Evolutionary conservation across 1,284 basidiomycete species (phyloP), one percentile per base, ranked within the genome.

Genomic region (Chondrostereum purpureum): DNA sequence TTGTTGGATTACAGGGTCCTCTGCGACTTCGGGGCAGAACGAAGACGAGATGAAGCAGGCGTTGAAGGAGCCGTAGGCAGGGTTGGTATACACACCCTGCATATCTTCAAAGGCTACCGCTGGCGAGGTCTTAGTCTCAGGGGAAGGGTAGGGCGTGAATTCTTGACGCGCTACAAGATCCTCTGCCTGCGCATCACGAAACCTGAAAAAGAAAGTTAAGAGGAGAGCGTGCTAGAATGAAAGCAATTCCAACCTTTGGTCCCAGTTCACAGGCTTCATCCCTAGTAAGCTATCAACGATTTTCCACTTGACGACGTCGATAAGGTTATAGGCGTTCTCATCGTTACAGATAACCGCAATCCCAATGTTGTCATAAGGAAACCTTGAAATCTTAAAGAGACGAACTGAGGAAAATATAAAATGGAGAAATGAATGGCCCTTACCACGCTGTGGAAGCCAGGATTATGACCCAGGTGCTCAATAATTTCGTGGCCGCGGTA

Each of bases 321-420:
- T 39, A 14, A 69, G 55, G 10, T 53, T 56, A 4, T 45, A 33
- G 2, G 63, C 64, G 38, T 60, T 62, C 10, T 55, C 63, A 39
- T 73, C 70, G 47, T 76, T 75, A 4, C 66, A 64, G 0, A 76
- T 58, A 0, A 63, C 53, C 12, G 72, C 61, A 13, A 72, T 55
- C 1, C 64, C 73, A 3, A 75, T 51, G 19, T 64, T 63, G 36
- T 67, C 63, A 10, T 63, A 52, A 0, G 66, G 64, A 41, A 69
- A 62, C 6, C 66, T 58, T 2, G 62, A 54, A 13, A 70, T 61
- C 24, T 64, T 65, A 63, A 52, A 66, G n/a, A n/a, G n/a, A n/a
- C n/a, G n/a, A 69, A 1, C 70, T 73, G 4, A 66, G 65, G 21
- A 13, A 39, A 14, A 12, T 6, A 22, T 17, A 21, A 8, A 3